Percentiles rank a stretch among this genome's conserved stretches.
Conservation (phyloP, 495 filamentous ascomycete species). For the Penicillium subrubescens region DNA sequence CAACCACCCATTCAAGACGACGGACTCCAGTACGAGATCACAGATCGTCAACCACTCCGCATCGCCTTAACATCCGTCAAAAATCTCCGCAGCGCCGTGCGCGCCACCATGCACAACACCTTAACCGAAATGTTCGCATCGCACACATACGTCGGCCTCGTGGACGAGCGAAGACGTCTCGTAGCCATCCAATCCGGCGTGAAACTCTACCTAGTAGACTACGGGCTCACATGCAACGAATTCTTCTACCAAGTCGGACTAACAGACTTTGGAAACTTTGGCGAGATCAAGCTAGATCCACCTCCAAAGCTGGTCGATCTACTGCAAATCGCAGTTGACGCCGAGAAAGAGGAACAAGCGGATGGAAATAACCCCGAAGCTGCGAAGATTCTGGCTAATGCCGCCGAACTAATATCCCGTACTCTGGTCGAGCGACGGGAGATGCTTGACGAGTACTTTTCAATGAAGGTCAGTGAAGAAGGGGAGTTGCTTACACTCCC, state of each 20-base stretch:
- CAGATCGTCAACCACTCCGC: slow-evolving; percentile 64
- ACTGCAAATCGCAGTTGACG: slow-evolving; percentile 69
- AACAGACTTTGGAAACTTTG: slow-evolving; percentile 96
- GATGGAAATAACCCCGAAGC: slow-evolving; percentile 40
- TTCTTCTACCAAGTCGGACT: slow-evolving; percentile 97
- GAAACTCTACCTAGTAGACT: slow-evolving; percentile 92
- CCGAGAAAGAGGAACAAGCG: slow-evolving; percentile 50
- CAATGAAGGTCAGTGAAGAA: slow-evolving; percentile 73
- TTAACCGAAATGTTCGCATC: slow-evolving; percentile 87
- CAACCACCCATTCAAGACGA: slow-evolving; percentile 37
- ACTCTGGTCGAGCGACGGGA: slow-evolving; percentile 73
- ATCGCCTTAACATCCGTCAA: slow-evolving; percentile 82
- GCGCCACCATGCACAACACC: slow-evolving; percentile 82
- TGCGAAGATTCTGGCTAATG: slow-evolving; percentile 65
- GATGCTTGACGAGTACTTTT: slow-evolving; percentile 94
- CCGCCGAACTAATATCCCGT: slow-evolving; percentile 60
- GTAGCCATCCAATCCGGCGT: slow-evolving; percentile 92
- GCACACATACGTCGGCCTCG: slow-evolving; percentile 92
- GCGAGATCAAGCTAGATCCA: slow-evolving; percentile 76
- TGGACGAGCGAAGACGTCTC: slow-evolving; percentile 84
- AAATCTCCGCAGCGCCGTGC: slow-evolving; percentile 76
- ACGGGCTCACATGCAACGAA: slow-evolving; percentile 82
- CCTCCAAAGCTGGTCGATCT: slow-evolving; percentile 71
- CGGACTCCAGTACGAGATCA: slow-evolving; percentile 68
- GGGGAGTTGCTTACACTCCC: slow-evolving; percentile 81